Base-by-base conservation (phyloP, 2,329 filamentous ascomycete genomes). In the Madurella fahalii region DNA sequence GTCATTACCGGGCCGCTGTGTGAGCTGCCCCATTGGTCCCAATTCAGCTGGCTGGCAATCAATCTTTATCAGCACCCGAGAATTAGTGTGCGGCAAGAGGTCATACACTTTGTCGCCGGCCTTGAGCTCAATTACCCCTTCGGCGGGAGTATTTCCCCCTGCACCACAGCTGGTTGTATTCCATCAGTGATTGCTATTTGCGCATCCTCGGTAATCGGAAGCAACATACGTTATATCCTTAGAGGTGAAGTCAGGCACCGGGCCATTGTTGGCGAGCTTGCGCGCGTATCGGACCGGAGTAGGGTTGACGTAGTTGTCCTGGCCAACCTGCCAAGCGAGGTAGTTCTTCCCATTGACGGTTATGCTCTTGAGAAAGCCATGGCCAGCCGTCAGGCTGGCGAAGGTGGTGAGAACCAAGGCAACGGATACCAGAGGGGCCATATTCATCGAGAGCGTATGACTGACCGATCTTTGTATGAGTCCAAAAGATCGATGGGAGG, bases 1-100 rank as follows among this genome's bases (percentile, higher is more conserved):
- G 64, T 70, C 62, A 70, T 66, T 11, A 67, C 67, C 1, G 68
- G 69, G 17, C 68, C 68, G 5, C 62, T 65, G 53, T 71, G 68
- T 2, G 65, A 64, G 25, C 65, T 67, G 25, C 65, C 64, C 67
- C 66, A 68, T 60, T 67, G 68, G 43, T 71, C 68, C 68, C 68
- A 71, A 40, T 58, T 56, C 18, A 58, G 47, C 4, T 47, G 45
- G 2, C 57, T 58, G 25, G 7, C 25, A 25, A 7, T 25, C 4
- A 25, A 25, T 25, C 25, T 7, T 25, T 25, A 7, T 25, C 7
- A 25, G 25, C 25, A 25, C 3, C 25, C 3, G 7, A 25, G 25
- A 25, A 25, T 25, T 3, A 25, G 25, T 4, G 4, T 3, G 25
- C 25, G 25, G 25, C 25, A 25, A 16, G 15, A 31, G 12, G 8